These are phyloP conservation scores for Lasiosphaeria hispida DNA, from an alignment of 495 filamentous ascomycete species.

Conservation along the genomic window DNA sequence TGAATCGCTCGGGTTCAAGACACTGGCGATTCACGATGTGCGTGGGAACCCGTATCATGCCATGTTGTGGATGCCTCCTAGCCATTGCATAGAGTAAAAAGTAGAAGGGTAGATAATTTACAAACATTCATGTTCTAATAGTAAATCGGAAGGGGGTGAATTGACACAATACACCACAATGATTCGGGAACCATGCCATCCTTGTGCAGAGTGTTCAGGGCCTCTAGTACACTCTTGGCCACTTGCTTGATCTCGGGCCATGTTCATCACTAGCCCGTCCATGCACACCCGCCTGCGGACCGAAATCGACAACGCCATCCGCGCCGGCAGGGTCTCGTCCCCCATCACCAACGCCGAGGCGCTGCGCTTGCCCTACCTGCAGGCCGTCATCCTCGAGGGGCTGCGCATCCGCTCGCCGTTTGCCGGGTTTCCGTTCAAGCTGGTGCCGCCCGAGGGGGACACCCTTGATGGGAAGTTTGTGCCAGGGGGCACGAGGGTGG, in stretches of 20 bases:
- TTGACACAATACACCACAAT: too few relatives aligned
- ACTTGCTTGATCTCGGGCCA: neutral
- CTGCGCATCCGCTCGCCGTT: conserved; percentile 40
- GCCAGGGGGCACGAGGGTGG: conserved; percentile 57
- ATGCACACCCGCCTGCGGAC: conserved; percentile 52
- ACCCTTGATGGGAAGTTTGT: conserved; percentile 49
- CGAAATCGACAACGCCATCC: conserved; percentile 48
- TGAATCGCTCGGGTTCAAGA: conserved; percentile 17
- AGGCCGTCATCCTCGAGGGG: conserved; percentile 42
- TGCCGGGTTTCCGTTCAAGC: conserved; percentile 39
- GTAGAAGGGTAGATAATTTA: too few relatives aligned
- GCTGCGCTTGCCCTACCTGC: conserved; percentile 40
- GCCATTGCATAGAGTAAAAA: too few relatives aligned
- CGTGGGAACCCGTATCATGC: neutral
- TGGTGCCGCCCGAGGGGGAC: conserved; percentile 47
- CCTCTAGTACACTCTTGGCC: neutral
- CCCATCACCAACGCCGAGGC: conserved; percentile 40
- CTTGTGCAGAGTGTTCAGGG: too few relatives aligned
- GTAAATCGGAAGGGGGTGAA: too few relatives aligned
- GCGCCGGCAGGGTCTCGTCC: conserved; percentile 11
- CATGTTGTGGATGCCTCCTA: conserved; percentile 23
- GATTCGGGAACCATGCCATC: too few relatives aligned
- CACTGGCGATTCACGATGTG: conserved; percentile 2
- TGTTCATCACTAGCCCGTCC: conserved; percentile 43
- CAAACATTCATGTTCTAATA: too few relatives aligned